phyloP scores from a whole-genome alignment of 2,329 filamentous ascomycete species.

The Cadophora sp. region DNA sequence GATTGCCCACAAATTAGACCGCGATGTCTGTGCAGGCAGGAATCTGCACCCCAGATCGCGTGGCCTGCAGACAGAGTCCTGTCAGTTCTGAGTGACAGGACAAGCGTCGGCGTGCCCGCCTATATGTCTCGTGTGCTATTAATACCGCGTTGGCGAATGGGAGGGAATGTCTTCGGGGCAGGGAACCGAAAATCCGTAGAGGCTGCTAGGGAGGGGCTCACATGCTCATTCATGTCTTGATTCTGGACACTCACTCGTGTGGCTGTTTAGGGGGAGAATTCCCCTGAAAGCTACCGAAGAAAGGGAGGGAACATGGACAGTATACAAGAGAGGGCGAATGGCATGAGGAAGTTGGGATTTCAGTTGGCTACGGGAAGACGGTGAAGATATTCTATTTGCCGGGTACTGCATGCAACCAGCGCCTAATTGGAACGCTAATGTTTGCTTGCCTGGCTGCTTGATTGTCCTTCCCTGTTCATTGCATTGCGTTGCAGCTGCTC shows the following conservation, averaged over 20 bases:
- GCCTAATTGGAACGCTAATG: neutral
- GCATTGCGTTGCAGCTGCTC: neutral
- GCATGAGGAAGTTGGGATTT: neutral
- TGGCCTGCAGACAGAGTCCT: neutral
- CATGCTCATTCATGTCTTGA: constrained; percentile 7
- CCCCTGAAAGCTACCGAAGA: neutral
- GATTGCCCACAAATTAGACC: neutral
- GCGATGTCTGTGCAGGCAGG: neutral
- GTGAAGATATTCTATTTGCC: constrained; percentile 1
- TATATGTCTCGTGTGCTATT: constrained; percentile 1
- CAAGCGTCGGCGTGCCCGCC: neutral
- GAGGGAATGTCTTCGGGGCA: neutral
- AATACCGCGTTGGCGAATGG: neutral
- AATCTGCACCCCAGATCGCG: constrained; percentile 1
- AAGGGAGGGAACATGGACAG: neutral
- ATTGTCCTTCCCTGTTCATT: neutral
- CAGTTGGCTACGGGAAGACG: neutral
- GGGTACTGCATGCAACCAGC: constrained; percentile 9
- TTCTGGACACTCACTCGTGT: neutral
- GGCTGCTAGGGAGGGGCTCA: neutral
- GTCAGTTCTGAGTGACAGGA: neutral
- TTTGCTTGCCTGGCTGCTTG: neutral
- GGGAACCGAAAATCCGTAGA: constrained; percentile 9
- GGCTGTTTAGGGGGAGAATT: neutral
- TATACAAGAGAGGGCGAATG: neutral